Conservation (phyloP, 2,329 filamentous ascomycete species). For the Colletotrichum plurivorum region DNA sequence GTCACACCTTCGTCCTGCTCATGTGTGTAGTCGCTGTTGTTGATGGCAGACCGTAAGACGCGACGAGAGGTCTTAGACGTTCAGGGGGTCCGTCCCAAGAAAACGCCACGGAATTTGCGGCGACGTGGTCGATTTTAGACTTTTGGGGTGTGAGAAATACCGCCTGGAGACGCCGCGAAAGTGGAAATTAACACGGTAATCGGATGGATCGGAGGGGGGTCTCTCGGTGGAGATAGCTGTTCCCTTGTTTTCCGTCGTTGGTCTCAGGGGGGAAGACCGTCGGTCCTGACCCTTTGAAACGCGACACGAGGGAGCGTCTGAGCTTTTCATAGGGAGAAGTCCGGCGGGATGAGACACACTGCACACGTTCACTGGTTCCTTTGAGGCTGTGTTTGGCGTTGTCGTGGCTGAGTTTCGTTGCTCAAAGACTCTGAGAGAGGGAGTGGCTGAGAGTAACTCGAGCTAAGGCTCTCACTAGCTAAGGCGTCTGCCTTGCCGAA, state of each 20-base stretch:
- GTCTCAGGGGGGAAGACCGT: neutral
- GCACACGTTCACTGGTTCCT: too few relatives aligned
- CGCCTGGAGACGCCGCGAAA: conserved; percentile 9
- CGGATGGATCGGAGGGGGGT: conserved; percentile 25
- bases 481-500: neutral
- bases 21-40: neutral
- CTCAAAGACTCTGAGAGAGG: neutral
- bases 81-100: neutral
- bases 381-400: neutral
- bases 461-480: neutral
- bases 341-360: neutral
- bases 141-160: neutral
- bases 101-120: conserved; percentile 3
- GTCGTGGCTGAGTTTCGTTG: neutral
- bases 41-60: neutral
- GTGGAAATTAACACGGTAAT: conserved; percentile 36
- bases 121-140: conserved; percentile 26
- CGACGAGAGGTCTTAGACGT: conserved; percentile 1
- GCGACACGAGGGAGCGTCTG: conserved; percentile 19
- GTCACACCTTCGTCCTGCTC: too few relatives aligned
- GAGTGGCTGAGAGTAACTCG: neutral
- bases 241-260: neutral
- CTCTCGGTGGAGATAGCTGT: neutral
- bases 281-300: conserved; percentile 5
- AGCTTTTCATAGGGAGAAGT: conserved; percentile 1